Percentiles rank a stretch among this genome's conserved stretches.
Conservation (phyloP, 169 alveolate species). For the Plasmodium inui region DNA sequence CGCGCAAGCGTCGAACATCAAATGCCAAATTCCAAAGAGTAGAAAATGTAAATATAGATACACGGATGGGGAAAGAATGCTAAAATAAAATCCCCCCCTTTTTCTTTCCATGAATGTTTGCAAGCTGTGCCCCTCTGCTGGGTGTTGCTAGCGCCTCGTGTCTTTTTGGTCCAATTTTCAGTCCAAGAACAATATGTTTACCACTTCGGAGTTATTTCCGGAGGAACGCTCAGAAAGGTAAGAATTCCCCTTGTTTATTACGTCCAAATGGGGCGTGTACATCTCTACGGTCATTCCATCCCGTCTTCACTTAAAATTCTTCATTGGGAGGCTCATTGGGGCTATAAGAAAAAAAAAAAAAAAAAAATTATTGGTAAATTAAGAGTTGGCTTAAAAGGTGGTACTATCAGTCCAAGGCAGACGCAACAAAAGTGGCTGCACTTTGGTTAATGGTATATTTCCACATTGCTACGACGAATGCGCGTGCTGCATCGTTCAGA, state of each 20-base stretch:
- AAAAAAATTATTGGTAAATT: neutral
- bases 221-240: neutral
- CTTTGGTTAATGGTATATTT: neutral
- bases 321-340: slow-evolving; percentile 72
- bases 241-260: neutral
- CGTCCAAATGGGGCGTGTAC: neutral
- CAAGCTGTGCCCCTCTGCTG: neutral
- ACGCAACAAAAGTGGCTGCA: neutral
- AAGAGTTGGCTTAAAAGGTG: neutral
- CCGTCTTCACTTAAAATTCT: slow-evolving; percentile 10
- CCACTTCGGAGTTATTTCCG: neutral
- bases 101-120: neutral
- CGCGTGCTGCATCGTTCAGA: neutral
- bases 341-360: slow-evolving; percentile 8
- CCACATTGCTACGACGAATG: neutral
- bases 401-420: neutral
- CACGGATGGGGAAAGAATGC: neutral
- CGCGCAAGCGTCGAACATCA: neutral
- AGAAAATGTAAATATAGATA: neutral
- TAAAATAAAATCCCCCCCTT: neutral
- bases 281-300: neutral
- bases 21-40: neutral
- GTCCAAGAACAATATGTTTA: neutral
- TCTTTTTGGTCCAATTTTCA: neutral
- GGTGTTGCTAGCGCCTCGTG: neutral